Conservation (phyloP, 352 stramenopile genomes). For the Pythium sukuiense region DNA sequence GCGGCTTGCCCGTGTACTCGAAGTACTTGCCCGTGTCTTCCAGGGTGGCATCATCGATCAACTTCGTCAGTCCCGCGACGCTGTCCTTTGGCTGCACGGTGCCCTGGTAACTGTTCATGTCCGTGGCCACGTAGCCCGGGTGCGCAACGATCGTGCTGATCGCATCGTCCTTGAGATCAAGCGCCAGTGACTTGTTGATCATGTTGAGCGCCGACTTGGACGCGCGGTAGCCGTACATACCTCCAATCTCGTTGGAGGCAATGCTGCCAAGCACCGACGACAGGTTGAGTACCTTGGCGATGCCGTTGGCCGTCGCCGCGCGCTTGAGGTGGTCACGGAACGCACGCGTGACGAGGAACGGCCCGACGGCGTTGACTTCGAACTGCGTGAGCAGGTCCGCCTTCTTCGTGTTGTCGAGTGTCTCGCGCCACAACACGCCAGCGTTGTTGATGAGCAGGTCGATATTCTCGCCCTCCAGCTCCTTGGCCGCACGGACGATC, state of each 20-base stretch:
- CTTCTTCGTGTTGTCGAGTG: slow-evolving; percentile 36
- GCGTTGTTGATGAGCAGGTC: slow-evolving; percentile 70
- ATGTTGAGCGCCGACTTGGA: slow-evolving; percentile 76
- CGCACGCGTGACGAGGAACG: slow-evolving; percentile 56
- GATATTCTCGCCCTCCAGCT: slow-evolving; percentile 43
- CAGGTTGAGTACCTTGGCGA: slow-evolving; percentile 40
- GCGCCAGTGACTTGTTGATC: slow-evolving; percentile 41
- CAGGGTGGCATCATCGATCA: slow-evolving; percentile 35
- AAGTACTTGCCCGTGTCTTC: slow-evolving; percentile 49
- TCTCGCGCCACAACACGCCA: slow-evolving; percentile 36
- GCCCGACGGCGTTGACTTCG: slow-evolving; percentile 60
- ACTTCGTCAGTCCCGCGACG: slow-evolving; percentile 30
- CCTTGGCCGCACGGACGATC: slow-evolving; percentile 34
- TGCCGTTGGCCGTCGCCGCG: slow-evolving; percentile 15
- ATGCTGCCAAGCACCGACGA: slow-evolving; percentile 54
- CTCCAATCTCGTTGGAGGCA: slow-evolving; percentile 37
- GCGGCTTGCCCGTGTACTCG: slow-evolving; percentile 36
- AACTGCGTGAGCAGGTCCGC: slow-evolving; percentile 57
- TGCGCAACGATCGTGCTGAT: slow-evolving; percentile 45
- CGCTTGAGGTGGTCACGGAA: slow-evolving; percentile 45
- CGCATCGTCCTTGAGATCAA: slow-evolving; percentile 44
- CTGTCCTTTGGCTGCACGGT: slow-evolving; percentile 33
- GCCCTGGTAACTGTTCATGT: slow-evolving; percentile 38
- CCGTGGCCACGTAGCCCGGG: slow-evolving; percentile 54
- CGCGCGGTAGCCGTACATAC: slow-evolving; percentile 61